Evolutionary conservation across 441 rosid species (phyloP).

Genomic region (Erodium moschatum): DNA sequence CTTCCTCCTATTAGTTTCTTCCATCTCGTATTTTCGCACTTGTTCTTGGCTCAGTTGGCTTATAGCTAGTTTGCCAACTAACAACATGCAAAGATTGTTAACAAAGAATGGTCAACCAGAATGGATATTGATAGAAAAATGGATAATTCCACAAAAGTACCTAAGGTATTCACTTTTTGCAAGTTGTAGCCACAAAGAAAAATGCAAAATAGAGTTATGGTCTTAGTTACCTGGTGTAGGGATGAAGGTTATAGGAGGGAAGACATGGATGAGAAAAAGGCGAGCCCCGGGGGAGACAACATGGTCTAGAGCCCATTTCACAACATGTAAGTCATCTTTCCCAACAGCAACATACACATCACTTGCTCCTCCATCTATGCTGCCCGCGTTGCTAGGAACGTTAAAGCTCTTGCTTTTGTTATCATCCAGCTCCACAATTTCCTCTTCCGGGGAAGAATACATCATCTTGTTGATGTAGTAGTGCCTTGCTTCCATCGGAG

Average conservation of each 20-base stretch:
- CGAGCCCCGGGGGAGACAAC: constrained; percentile 15
- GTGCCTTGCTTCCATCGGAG: constrained; percentile 18
- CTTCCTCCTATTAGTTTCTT: constrained; percentile 49
- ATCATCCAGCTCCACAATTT: constrained; percentile 26
- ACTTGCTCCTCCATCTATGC: constrained; percentile 20
- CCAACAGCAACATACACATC: constrained; percentile 65
- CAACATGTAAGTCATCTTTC: constrained; percentile 45
- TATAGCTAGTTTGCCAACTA: constrained; percentile 48
- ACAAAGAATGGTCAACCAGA: too few relatives aligned
- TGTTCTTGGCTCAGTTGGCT: constrained; percentile 46
- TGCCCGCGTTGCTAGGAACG: not conserved
- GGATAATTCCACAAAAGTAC: too few relatives aligned
- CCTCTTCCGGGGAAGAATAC: constrained; percentile 42
- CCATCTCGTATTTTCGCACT: constrained; percentile 38
- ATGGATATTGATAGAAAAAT: too few relatives aligned
- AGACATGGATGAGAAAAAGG: constrained; percentile 54
- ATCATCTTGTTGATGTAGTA: constrained; percentile 22
- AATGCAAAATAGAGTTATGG: not conserved
- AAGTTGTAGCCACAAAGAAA: too few relatives aligned
- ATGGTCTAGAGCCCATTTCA: constrained; percentile 48
- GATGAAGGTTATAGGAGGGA: constrained; percentile 44
- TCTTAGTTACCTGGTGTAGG: constrained; percentile 41
- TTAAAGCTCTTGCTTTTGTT: constrained; percentile 33
- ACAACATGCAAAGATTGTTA: not conserved
- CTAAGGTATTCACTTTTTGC: too few relatives aligned